Evolutionary conservation across 2,329 filamentous ascomycete genomes (phyloP).

Genomic region (Pseudogymnoascus sp.): DNA sequence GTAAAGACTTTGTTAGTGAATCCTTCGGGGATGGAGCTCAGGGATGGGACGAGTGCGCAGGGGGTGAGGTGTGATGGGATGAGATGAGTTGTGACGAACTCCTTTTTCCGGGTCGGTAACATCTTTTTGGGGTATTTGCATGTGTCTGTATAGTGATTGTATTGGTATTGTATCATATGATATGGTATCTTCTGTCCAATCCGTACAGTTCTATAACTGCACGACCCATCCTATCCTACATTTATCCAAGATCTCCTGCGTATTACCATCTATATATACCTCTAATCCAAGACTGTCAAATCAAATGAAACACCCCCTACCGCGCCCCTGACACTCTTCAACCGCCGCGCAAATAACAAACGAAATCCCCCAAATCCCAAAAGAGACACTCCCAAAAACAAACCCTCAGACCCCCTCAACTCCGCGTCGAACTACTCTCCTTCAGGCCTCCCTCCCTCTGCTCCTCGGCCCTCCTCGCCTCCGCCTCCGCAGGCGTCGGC

Average conservation of each 20-base stretch:
- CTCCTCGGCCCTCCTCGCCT: neutral
- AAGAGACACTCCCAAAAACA: neutral
- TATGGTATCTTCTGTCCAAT: neutral
- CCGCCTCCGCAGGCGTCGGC: neutral
- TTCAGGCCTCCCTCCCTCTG: neutral
- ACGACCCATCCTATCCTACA: neutral
- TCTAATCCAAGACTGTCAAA: neutral
- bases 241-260: neutral
- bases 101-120: neutral
- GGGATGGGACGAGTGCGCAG: neutral
- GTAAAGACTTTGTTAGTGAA: neutral
- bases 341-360: neutral
- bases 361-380: neutral
- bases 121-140: neutral
- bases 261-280: neutral
- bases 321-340: neutral
- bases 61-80: neutral
- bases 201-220: neutral
- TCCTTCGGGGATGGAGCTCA: neutral
- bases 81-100: neutral
- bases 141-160: neutral
- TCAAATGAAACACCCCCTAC: neutral
- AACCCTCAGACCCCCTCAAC: neutral
- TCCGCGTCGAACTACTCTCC: neutral
- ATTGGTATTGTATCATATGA: neutral